These are phyloP conservation scores for Carallia pectinifolia DNA, from an alignment of 345 rosid genomes.

Conservation along the genomic window DNA sequence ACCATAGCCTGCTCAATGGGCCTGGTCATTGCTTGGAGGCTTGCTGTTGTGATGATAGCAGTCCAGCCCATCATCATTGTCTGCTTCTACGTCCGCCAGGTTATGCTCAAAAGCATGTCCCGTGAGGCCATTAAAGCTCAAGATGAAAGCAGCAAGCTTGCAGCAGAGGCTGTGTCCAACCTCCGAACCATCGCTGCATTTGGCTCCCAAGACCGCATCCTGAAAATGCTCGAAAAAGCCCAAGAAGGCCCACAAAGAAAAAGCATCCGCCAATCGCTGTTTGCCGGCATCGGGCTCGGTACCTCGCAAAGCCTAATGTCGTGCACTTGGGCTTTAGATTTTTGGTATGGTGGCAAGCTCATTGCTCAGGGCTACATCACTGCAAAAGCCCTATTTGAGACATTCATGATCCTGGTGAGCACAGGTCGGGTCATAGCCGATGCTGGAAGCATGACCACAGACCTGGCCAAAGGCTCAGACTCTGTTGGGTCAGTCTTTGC, in stretches of 20 bases:
- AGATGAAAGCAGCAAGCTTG: conserved; percentile 25
- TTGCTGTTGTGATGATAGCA: conserved; percentile 48
- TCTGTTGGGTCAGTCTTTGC: conserved; percentile 27
- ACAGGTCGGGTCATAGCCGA: conserved; percentile 33
- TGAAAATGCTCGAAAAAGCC: conserved; percentile 38
- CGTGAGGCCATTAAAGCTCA: conserved; percentile 28
- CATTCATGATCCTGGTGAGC: conserved; percentile 27
- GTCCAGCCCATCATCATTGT: conserved; percentile 40
- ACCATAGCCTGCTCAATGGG: conserved; percentile 47
- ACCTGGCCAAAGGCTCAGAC: conserved; percentile 27
- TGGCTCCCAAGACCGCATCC: conserved; percentile 40
- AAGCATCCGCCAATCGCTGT: conserved; percentile 26
- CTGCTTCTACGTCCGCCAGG: conserved; percentile 26
- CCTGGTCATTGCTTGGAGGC: conserved; percentile 44
- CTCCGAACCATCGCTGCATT: conserved; percentile 41
- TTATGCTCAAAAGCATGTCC: conserved; percentile 25
- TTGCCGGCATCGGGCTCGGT: conserved; percentile 41
- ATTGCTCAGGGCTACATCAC: conserved; percentile 22
- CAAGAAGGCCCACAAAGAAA: conserved; percentile 42
- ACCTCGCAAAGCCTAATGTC: conserved; percentile 39
- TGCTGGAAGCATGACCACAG: conserved; percentile 30
- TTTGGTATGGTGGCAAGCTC: conserved; percentile 35
- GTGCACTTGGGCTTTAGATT: conserved; percentile 33
- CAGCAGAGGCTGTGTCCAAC: conserved; percentile 38
- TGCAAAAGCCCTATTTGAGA: conserved; percentile 22